Base-by-base conservation (phyloP, 2,329 filamentous ascomycete genomes). In the Colletotrichum acutatum region DNA sequence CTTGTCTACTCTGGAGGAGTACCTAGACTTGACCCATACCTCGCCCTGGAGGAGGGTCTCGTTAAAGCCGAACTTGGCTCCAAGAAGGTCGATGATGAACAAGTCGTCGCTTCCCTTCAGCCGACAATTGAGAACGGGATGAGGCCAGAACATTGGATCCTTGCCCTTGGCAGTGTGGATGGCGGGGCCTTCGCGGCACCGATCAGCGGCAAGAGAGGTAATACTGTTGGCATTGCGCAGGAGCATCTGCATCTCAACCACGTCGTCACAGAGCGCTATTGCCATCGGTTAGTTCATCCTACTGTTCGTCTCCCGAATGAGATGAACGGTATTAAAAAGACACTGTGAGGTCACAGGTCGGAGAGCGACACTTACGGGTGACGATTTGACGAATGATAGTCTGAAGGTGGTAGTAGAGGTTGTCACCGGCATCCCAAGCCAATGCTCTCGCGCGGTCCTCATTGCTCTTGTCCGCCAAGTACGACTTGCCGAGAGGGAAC, bases 131-230 rank as follows among this genome's bases (percentile, higher is more conserved):
- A 75, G 74, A 22, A 75, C 58, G 1, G 67, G 68, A n/a, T 72
- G 74, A 46, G 71, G 71, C 67, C 72, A 74, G 68, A 75, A 75
- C 74, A 75, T 75, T 19, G 71, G 68, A 14, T 75, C 56, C n/a
- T 72, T 75, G 56, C 67, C 68, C 14, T 66, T 72, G 26, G 52
- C 26, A 5, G 37, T 57, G 19, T 67, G 42, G n/a, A 66, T n/a
- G 4, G n/a, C 2, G 6, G 34, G 46, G 1, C 24, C 62, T 37
- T 75, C 67, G 16, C 53, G 56, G 24, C 30, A 61, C 4, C 24
- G n/a, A 37, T 74, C 68, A 52, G 46, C 26, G 5, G 63, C 56
- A 32, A 56, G 32, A 30, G 32, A n/a, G 1, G 61, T 54, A 3
- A 68, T 37, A 37, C 30, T 60, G 49, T 26, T 72, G 22, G 67